Base-by-base conservation (phyloP, 1,284 basidiomycete species). In the Rhodofomes roseus region DNA sequence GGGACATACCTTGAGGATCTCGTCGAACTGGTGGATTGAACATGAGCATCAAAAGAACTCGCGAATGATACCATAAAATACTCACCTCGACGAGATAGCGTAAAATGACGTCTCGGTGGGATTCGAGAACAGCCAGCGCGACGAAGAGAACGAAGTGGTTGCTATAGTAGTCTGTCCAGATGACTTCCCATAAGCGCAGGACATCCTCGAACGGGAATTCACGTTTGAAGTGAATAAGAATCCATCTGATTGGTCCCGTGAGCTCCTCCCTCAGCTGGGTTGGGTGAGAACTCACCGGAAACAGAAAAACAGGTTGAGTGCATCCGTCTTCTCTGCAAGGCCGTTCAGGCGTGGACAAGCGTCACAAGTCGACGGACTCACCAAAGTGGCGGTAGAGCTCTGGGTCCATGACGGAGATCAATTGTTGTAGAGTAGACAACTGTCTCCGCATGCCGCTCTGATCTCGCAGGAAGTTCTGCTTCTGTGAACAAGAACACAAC, bases 371-470 rank as follows among this genome's bases (percentile, higher is more conserved):
- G 12, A 12, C 22, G 20, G 27, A 66, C 77, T 54, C 65, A 91
- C 90, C 92, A 58, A 96, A 76, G 74, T 96, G 94, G 50, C 86
- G 84, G 72, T 94, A 96, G 27, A 98, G 75, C 68, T 96, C 92
- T 0, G 95, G 95, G 70, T 98, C 96, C 92, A 98, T 96, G 36
- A 96, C 83, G 20, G 84, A 83, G 44, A 99, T 92, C 25, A 99
- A 77, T 66, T 96, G 89, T 70, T 98, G 96, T 46, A 99, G 77
- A 6, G 91, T 92, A 44, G 89, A 84, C 22, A 99, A 77, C 70
- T 98, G 95, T 60, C 89, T 88, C 78, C 95, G 96, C 96, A 99
- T 99, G 2, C 97, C 96, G 62, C 90, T 93, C 73, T 99, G 96
- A 70, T 98, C 96, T n/a, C 93, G 85, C 43, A 93, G 80, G 74